These are phyloP conservation scores for Cladosporium sp. DNA, from an alignment of 2,329 filamentous ascomycete genomes.

Conservation along the genomic window DNA sequence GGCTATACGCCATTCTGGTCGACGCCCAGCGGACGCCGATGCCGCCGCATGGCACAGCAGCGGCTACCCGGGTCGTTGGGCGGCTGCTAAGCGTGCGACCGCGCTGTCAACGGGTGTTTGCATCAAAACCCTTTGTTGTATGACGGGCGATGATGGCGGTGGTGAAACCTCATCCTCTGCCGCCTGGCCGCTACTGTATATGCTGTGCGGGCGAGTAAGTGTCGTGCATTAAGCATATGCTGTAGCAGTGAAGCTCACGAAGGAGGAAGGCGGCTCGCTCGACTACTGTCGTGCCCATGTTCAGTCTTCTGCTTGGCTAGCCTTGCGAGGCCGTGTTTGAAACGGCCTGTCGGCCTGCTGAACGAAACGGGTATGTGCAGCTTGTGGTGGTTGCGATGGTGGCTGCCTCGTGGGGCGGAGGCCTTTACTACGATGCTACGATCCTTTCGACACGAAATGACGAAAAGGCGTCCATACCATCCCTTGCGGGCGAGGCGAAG, in stretches of 20 bases:
- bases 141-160: neutral
- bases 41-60: conserved; percentile 3
- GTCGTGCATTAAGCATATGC: neutral
- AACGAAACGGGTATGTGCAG: neutral
- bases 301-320: neutral
- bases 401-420: neutral
- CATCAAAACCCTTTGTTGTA: neutral
- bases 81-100: neutral
- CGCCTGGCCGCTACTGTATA: neutral
- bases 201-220: neutral
- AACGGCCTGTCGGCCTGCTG: neutral
- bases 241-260: neutral
- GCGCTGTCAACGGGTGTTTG: conserved; percentile 1
- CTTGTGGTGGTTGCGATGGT: neutral
- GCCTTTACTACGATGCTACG: neutral
- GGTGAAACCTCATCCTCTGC: neutral
- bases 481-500: neutral
- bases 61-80: neutral
- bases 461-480: neutral
- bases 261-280: neutral
- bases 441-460: neutral
- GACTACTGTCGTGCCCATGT: neutral
- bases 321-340: neutral
- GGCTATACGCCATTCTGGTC: conserved; percentile 4
- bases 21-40: neutral